phyloP scores from a whole-genome alignment of 768 basidiomycete species.

The Boletus rubroflammeus region DNA sequence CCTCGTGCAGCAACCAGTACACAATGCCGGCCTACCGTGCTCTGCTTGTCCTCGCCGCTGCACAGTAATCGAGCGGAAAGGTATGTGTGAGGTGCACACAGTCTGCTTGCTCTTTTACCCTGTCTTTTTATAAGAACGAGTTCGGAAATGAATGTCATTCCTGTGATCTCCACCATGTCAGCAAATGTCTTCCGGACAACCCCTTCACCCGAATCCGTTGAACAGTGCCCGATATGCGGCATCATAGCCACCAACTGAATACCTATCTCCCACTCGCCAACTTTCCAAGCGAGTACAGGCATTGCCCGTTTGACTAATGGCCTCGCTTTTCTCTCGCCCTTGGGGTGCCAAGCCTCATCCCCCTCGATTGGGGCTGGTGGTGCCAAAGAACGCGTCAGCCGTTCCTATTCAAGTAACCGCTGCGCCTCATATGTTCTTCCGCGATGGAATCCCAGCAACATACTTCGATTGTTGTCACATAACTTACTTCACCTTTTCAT shows the following conservation, averaged over 20 bases:
- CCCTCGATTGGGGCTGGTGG: conserved; percentile 17
- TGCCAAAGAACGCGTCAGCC: conserved; percentile 12
- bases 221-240: conserved; percentile 21
- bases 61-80: conserved; percentile 12
- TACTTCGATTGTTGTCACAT: conserved; percentile 24
- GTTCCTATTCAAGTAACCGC: conserved; percentile 18
- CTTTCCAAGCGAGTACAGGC: conserved; percentile 21
- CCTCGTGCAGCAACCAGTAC: conserved; percentile 19
- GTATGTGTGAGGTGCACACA: conserved; percentile 24
- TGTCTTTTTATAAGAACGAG: conserved; percentile 28
- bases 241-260: conserved; percentile 28
- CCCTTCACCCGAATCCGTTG: conserved; percentile 32
- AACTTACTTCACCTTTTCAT: conserved; percentile 20
- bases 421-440: conserved; percentile 28
- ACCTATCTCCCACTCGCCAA: conserved; percentile 16
- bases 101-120: conserved; percentile 8
- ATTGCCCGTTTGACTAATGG: conserved; percentile 33
- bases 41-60: background rate
- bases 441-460: conserved; percentile 26
- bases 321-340: conserved; percentile 17
- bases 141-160: conserved; percentile 36
- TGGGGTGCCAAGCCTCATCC: conserved; percentile 21
- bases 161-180: conserved; percentile 26
- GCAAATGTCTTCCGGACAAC: conserved; percentile 27
- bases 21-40: conserved; percentile 18